Base-by-base conservation (phyloP, 345 rosid genomes). In the Eucalyptus grandis region DNA sequence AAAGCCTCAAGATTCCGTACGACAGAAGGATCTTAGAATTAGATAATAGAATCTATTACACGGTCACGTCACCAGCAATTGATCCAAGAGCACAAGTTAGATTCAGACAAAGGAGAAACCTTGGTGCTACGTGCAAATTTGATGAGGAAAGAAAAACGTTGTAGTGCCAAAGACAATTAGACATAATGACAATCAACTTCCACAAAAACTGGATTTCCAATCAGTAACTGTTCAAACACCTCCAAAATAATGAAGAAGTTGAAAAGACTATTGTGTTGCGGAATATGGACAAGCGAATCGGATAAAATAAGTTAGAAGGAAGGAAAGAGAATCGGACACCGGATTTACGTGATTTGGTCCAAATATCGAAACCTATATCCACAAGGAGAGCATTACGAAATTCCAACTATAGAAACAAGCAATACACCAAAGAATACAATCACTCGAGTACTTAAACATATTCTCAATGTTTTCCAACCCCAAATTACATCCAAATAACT, bases 341-440 rank as follows among this genome's bases (percentile, higher is more conserved):
- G 3, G 0, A 16, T 51, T 51, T 51, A 51, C 1, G 8, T 50
- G 4, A 3, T 50, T 50, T 8, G 8, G 4, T 50, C 2, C 8
- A 50, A 50, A 50, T 50, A 50, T 50, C 8, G 8, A 2, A 50
- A 50, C 21, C 4, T 50, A 16, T 4, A 6, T 50, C 21, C 4
- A 50, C 8, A 0, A 2, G 1, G 1, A 50, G 54, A 50, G 6
- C 21, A 6, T 0, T 16, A 50, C 1, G 4, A 4, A 50, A 50
- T 50, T 50, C 8, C 19, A 50, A 50, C 21, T 15, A 50, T 50
- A 50, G 53, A 50, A 50, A 50, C 2, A 50, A 50, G 8, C 0
- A 4, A 50, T 50, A 16, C 2, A 50, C 4, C 1, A 6, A 2
- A 50, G 1, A 50, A 15, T 50, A 50, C 21, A 50, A 50, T 50